Evolutionary conservation across 805 yeast species (phyloP), one percentile per base, ranked within the genome.

Genomic region (Kodamaea leandrae): DNA sequence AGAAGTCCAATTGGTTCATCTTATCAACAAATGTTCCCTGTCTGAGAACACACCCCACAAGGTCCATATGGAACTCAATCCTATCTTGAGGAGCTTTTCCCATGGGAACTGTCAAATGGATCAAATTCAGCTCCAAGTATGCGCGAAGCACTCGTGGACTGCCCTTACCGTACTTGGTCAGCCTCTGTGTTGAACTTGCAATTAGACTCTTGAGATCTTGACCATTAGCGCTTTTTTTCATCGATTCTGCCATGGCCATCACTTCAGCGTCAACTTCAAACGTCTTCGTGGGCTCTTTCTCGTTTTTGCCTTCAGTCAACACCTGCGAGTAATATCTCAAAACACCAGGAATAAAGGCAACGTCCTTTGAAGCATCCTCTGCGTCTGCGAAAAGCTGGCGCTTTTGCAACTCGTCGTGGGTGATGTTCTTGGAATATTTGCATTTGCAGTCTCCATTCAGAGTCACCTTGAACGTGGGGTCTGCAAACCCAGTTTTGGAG

Each of bases 11-110:
- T n/a, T 42, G 36, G 38, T 48, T 48, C 49, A 57, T 54, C 34
- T 54, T 47, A 4, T 33, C 47, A 6, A 51, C 52, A 32, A 56
- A 60, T 28, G 50, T 34, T 29, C 46, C 57, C 37, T 57, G 63
- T 18, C 59, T 28, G 12, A 47, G 6, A 10, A 56, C 54, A 40
- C 52, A 52, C 2, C 55, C 57, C 10, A 57, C 63, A 28, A 60
- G 48, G 38, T 60, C 61, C 32, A 52, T 62, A 6, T 41, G 34
- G 4, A 51, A 29, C 21, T 38, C 41, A 7, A 38, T 15, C 12
- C 5, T 4, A 18, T 16, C 18, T 15, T 30, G 18, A n/a, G n/a
- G n/a, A n/a, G n/a, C n/a, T n/a, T n/a, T n/a, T n/a, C n/a, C n/a
- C n/a, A 10, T 30, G 6, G n/a, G 15, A 4, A 36, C 26, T n/a